Base-by-base conservation (phyloP, 345 rosid genomes). In the Linum trigynum region DNA sequence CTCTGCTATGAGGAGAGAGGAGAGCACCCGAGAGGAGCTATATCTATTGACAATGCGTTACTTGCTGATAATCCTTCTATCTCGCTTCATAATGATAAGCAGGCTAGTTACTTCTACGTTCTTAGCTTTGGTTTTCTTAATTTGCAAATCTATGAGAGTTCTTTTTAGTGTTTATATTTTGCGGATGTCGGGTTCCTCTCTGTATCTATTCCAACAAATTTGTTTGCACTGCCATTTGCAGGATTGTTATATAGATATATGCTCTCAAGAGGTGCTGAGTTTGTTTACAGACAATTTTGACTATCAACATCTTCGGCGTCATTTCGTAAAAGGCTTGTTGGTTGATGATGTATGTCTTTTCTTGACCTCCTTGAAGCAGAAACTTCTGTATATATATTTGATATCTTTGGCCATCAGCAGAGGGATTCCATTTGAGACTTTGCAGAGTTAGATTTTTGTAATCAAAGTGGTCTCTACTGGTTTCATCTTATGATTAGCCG, bases 271-370 rank as follows among this genome's bases (percentile, higher is more conserved):
- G 83, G 99, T 88, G 58, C 88, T 88, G 57, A 88, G 95, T 76
- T 96, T 90, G 72, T 94, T 94, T 79, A 88, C 90, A 2, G 97
- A 90, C 78, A 94, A 94, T 82, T 94, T 94, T 79, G 97, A 94
- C 70, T 90, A 94, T 70, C 99, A 90, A 59, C 96, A 94, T 74
- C 81, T 94, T 5, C 86, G 99, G 7, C 97, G 91, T 65, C 96
- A 94, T 80, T 94, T 94, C 64, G 87, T 88, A 10, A 90, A 90
- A 65, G 97, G 97, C 67, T 78, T 94, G 77, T 88, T 94, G 69
- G 82, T 84, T 73, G 97, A 94, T 80, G 99, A 94, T 88, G 96
- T 89, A 77, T 36, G 77, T 32, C 50, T 1, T 68, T 43, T 65
- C 53, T 48, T 12, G 14, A 48, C 53, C 53, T 48, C 11, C 12